A percentile compares a stretch with the other conserved stretches of the same genome.
These are phyloP conservation scores for Alternaria tenuissima DNA, from an alignment of 2,329 filamentous ascomycete species.

Conservation along the genomic window DNA sequence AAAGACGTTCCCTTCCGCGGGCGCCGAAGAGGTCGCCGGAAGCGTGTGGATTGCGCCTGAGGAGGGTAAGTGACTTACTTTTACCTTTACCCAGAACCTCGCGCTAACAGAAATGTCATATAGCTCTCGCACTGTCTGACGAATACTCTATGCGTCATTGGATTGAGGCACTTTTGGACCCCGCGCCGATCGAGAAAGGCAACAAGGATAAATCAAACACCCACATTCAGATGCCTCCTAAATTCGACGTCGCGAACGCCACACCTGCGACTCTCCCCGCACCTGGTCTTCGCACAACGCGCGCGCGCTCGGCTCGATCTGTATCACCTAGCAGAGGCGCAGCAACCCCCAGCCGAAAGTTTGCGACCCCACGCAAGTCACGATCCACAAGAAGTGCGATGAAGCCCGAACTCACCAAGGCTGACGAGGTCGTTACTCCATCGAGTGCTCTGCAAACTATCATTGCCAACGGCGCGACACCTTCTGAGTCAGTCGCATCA, in stretches of 20 bases:
- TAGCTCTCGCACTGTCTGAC: slow-evolving; percentile 81
- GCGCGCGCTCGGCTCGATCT: slow-evolving; percentile 66
- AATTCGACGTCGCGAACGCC: slow-evolving; percentile 68
- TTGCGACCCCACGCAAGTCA: slow-evolving; percentile 63
- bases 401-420: slow-evolving; percentile 38
- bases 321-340: slow-evolving; percentile 64
- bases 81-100: not conserved
- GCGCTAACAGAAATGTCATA: slow-evolving; percentile 36
- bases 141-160: slow-evolving; percentile 88
- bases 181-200: slow-evolving; percentile 76
- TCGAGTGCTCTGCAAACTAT: slow-evolving; percentile 53
- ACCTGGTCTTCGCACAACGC: slow-evolving; percentile 48
- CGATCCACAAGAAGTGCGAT: slow-evolving; percentile 55
- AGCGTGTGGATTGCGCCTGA: slow-evolving; percentile 95
- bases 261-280: slow-evolving; percentile 21
- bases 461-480: slow-evolving; percentile 42
- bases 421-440: slow-evolving; percentile 54
- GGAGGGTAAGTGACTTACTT: slow-evolving; percentile 59
- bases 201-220: slow-evolving; percentile 72
- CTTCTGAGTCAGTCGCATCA: slow-evolving; percentile 36
- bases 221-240: slow-evolving; percentile 81
- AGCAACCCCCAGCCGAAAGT: slow-evolving; percentile 56
- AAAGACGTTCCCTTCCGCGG: slow-evolving; percentile 82
- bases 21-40: slow-evolving; percentile 89
- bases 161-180: slow-evolving; percentile 92